Conservation (phyloP, 768 basidiomycete species). For the Suillus spraguei region DNA sequence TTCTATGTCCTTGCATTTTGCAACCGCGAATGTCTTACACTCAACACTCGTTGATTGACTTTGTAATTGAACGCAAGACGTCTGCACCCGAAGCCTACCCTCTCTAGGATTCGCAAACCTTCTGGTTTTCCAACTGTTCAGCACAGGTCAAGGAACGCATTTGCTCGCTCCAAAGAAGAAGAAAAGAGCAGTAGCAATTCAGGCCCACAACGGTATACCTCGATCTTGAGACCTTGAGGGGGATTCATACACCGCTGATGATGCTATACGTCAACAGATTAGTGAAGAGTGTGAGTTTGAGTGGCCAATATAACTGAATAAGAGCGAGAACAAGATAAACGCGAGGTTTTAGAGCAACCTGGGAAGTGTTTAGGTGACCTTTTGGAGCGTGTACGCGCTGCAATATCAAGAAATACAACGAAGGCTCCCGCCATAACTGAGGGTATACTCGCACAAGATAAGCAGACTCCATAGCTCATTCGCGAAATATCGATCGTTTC, state of each 20-base stretch:
- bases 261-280: slow-evolving; percentile 57
- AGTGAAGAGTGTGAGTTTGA: slow-evolving; percentile 64
- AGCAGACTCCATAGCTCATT: slow-evolving; percentile 14
- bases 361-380: slow-evolving; percentile 65
- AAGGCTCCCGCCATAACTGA: neutral
- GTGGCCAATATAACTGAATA: slow-evolving; percentile 71
- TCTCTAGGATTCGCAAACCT: slow-evolving; percentile 23
- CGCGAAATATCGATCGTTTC: neutral
- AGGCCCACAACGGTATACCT: slow-evolving; percentile 28
- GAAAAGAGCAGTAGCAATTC: slow-evolving; percentile 18
- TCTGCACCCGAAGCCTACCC: slow-evolving; percentile 25
- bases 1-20: neutral
- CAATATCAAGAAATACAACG: slow-evolving; percentile 24
- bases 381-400: slow-evolving; percentile 54
- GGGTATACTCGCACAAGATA: neutral
- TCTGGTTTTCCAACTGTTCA: slow-evolving; percentile 57
- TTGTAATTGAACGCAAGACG: slow-evolving; percentile 46
- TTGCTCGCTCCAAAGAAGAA: slow-evolving; percentile 51
- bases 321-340: slow-evolving; percentile 66
- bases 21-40: slow-evolving; percentile 23
- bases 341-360: slow-evolving; percentile 72
- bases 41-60: slow-evolving; percentile 41
- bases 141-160: slow-evolving; percentile 67
- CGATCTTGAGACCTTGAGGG: neutral
- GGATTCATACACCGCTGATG: slow-evolving; percentile 23